Evolutionary conservation across 2,329 filamentous ascomycete species (phyloP), one percentile per base, ranked within the genome.

Genomic region (Phoma herbarum): DNA sequence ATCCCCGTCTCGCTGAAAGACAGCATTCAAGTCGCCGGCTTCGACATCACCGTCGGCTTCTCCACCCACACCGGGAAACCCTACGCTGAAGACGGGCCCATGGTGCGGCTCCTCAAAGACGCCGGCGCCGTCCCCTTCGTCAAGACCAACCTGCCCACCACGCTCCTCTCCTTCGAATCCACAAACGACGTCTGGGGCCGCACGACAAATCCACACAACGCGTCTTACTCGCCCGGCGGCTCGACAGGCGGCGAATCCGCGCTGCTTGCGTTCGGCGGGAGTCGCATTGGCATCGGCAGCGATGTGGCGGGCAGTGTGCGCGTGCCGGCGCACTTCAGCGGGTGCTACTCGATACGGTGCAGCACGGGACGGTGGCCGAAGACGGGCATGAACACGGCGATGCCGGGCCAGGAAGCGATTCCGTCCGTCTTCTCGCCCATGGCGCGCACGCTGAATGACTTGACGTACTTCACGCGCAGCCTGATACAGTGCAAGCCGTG

Each of bases 341-440:
- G 93, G 9, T 92, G 94, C 74, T 97, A 96, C 77, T 90, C 90
- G 18, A 80, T 97, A 23, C 87, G 91, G 33, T 97, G 93, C 78
- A 93, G 91, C 3, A 96, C 91, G 1, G 93, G 94, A 1, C 85
- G 93, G 47, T 97, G 93, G 92, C 92, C 92, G 1, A 96, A 96
- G 76, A 84, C 86, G 41, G 92, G 92, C 10, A 88, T 92, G 74
- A 86, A 86, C 61, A 97, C 93, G 0, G 93, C 90, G 68, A 97
- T 97, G 92, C 88, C 91, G 0, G 94, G 94, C 0, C 93, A 97
- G 74, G 94, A 97, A 73, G 93, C 93, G 0, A 88, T 97, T 29
- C 88, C 92, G 0, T 91, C 90, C 63, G 92, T 97, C 20, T 97
- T 93, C 78, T 94, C 91, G 57, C 93, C 93, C 5, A 97, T 98